Evolutionary conservation across 441 rosid species (phyloP), one percentile per base, ranked within the genome.

Genomic region (Gossypium lobatum): DNA sequence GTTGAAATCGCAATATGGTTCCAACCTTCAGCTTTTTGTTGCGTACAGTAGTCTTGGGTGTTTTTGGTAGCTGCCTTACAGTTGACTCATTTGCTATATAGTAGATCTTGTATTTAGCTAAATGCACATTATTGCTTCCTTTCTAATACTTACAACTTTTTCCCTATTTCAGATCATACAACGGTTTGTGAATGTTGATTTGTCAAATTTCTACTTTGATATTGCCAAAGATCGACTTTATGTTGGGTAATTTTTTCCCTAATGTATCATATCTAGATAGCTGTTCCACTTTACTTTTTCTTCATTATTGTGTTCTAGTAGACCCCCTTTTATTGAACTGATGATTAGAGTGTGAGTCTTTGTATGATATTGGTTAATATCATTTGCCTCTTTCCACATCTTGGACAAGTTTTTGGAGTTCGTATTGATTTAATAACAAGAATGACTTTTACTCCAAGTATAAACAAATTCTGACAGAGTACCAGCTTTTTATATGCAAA

Each of bases 201-300:
- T 95, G 50, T 95, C 99, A 66, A 95, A 90, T 85, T 95, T 95
- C 87, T 95, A 95, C 79, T 95, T 95, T 42, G 99, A 95, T 77
- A 87, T 93, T 70, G 97, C 99, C 69, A 95, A 95, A 86, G 99
- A 95, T 85, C 89, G 98, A 71, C 96, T 95, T 31, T 93, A 95
- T 80, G 96, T 93, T 46, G 99, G 98, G 99, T 93, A 92, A 85
- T 74, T 59, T 57, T 80, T 63, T 71, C 75, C 52, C 13, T 17
- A 11, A 9, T 25, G 9, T 75, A 23, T 4, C 37, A 17, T 46
- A 66, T 31, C 14, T 13, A 2, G 34, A 61, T 61, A 28, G 26
- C 52, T 20, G 4, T 65, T 55, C 50, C 18, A 55, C 71, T 23
- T 14, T 48, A 6, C 60, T 58, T 60, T 61, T 59, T 17, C 25